Conservation (phyloP, 2,329 filamentous ascomycete species). For the Trichoderma koningii region DNA sequence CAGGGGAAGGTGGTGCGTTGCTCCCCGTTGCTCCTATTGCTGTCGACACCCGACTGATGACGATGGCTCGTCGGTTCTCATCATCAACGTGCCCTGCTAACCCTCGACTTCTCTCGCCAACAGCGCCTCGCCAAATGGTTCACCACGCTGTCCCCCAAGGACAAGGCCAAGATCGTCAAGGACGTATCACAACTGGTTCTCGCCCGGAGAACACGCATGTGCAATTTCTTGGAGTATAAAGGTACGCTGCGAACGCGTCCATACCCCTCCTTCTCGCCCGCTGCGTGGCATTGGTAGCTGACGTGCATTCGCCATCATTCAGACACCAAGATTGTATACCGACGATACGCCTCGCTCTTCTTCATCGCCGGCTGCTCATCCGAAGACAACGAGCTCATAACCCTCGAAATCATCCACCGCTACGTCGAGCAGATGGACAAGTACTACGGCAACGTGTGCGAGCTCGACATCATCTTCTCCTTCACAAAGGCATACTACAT, state of each 20-base stretch:
- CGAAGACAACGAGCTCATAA: constrained; percentile 98
- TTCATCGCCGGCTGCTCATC: constrained; percentile 97
- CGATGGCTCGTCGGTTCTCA: not conserved
- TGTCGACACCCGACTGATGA: not conserved
- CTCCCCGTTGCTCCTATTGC: constrained; percentile 42
- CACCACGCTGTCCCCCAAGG: constrained; percentile 92
- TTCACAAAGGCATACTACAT: constrained; percentile 99
- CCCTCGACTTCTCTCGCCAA: constrained; percentile 7
- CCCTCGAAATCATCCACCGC: constrained; percentile 96
- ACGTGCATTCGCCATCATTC: constrained; percentile 14
- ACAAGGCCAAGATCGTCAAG: constrained; percentile 99
- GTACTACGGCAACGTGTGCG: constrained; percentile 99
- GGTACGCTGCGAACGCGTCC: constrained; percentile 54
- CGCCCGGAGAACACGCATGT: constrained; percentile 95
- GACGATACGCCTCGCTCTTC: constrained; percentile 97
- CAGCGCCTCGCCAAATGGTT: constrained; percentile 99
- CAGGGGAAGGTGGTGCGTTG: constrained; percentile 96
- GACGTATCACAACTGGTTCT: constrained; percentile 98
- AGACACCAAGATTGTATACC: constrained; percentile 99
- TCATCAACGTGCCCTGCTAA: constrained; percentile 6
- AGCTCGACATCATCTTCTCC: constrained; percentile 99
- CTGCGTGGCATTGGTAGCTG: not conserved
- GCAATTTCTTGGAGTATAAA: constrained; percentile 99
- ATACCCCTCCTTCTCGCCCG: not conserved
- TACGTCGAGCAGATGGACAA: constrained; percentile 99